These are phyloP conservation scores for Globisporangium paddicum DNA, from an alignment of 352 stramenopile species.

Conservation along the genomic window DNA sequence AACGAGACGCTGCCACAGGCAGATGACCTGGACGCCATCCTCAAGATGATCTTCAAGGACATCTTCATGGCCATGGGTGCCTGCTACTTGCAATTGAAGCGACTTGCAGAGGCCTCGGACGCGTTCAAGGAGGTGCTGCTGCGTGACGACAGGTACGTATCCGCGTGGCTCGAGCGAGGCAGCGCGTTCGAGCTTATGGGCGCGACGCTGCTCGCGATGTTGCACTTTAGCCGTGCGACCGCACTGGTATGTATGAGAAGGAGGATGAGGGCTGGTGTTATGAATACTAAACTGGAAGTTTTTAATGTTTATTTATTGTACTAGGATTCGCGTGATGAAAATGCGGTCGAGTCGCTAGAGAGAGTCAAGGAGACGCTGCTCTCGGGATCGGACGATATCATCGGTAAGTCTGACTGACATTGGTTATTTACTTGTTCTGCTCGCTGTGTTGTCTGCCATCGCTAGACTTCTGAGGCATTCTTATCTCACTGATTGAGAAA, in stretches of 20 bases:
- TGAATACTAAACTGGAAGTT: not conserved
- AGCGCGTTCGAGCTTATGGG: conserved; percentile 52
- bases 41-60: conserved; percentile 71
- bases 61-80: conserved; percentile 47
- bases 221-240: conserved; percentile 61
- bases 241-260: conserved; percentile 23
- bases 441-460: no score
- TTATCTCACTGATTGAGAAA: no score
- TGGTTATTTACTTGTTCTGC: not conserved
- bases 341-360: conserved; percentile 22
- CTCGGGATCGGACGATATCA: conserved; percentile 15
- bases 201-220: conserved; percentile 44
- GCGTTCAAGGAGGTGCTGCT: conserved; percentile 69
- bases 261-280: not conserved
- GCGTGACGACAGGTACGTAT: conserved; percentile 36
- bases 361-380: conserved; percentile 26
- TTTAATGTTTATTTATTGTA: not conserved
- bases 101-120: conserved; percentile 39
- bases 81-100: conserved; percentile 26
- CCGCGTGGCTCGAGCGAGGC: conserved; percentile 50
- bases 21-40: conserved; percentile 45
- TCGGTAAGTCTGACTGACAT: not conserved
- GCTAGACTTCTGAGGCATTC: no score
- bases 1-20: conserved; percentile 25
- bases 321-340: conserved; percentile 27